Evolutionary conservation across 2,329 filamentous ascomycete genomes (phyloP).

Genomic region (Dryadomyces sulphureus): DNA sequence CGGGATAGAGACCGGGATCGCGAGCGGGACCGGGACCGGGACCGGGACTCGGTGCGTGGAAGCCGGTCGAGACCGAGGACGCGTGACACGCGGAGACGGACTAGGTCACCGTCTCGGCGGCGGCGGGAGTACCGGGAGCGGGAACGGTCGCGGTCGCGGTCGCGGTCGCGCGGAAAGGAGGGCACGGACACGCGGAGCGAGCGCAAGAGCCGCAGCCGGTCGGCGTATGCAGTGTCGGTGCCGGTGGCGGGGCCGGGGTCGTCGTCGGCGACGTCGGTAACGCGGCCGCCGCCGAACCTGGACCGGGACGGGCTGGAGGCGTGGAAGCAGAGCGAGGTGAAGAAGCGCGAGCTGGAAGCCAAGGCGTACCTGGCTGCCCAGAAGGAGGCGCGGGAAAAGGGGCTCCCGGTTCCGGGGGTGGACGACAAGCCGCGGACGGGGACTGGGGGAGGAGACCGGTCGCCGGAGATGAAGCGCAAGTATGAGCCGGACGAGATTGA

Average conservation of each 20-base stretch:
- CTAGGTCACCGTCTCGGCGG: slow-evolving; percentile 7
- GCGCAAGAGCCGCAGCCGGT: slow-evolving; percentile 30
- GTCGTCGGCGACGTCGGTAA: slow-evolving; percentile 7
- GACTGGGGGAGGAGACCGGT: slow-evolving; percentile 21
- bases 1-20: not conserved
- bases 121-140: no score
- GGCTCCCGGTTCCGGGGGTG: slow-evolving; percentile 41
- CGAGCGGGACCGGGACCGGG: not conserved
- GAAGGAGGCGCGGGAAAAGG: slow-evolving; percentile 44
- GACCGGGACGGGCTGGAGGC: slow-evolving; percentile 36
- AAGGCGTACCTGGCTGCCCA: slow-evolving; percentile 49
- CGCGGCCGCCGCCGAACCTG: slow-evolving; percentile 23
- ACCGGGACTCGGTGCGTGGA: not conserved
- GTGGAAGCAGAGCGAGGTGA: slow-evolving; percentile 47
- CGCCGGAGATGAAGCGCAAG: slow-evolving; percentile 25
- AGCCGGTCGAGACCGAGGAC: not conserved
- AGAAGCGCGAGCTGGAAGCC: slow-evolving; percentile 47
- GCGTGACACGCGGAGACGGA: slow-evolving; percentile 2
- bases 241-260: no score
- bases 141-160: not conserved
- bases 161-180: slow-evolving; percentile 3
- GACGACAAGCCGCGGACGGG: slow-evolving; percentile 29
- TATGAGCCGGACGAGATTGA: slow-evolving; percentile 28
- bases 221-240: slow-evolving; percentile 12
- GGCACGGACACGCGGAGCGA: slow-evolving; percentile 10